Base-by-base conservation (phyloP, 495 filamentous ascomycete genomes). In the Xylaria castorea region DNA sequence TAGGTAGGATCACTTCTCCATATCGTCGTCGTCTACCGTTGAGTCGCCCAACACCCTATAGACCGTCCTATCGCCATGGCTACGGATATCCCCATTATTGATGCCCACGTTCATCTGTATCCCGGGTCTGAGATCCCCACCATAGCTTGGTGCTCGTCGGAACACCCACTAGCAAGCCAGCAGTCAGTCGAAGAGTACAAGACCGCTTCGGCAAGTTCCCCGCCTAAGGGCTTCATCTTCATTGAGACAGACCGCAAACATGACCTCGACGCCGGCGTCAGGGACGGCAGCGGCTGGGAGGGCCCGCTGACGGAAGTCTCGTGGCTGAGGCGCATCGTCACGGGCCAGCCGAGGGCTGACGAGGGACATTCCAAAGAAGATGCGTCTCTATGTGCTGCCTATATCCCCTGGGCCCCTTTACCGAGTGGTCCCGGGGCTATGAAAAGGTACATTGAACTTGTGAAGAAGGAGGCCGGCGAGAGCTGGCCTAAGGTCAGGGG, bases 41-140 rank as follows among this genome's bases (percentile, higher is more conserved):
- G 55, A 60, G 12, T 34, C 27, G 16, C 3, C 14, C 38, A 25
- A 46, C 16, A 46, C 12, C 0, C 11, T 32, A 5, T 5, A 22
- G 40, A 27, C 18, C 20, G 30, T 11, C 18, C 25, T 5, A 1
- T 38, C 62, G 27, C 20, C 68, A 76, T 71, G 63, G 75, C 77
- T 71, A 70, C 74, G 16, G 66, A 80, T 70, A 78, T 82, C 71
- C 81, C 79, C 72, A 87, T 94, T 66, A 85, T 97, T 68, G 94
- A 97, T 83, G 91, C 93, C 11, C 94, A 97, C 84, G 91, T 97
- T 81, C 94, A 97, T 81, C 90, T 97, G 78, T 96, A 89, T 82
- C 90, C 92, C 72, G 78, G 83, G 64, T 86, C 89, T 46, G 91
- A 94, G 73, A 79, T 91, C 42, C 72, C 81, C 61, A 86, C 87